Conservation (phyloP, 1,284 basidiomycete species). For the Malassezia cuniculi region DNA sequence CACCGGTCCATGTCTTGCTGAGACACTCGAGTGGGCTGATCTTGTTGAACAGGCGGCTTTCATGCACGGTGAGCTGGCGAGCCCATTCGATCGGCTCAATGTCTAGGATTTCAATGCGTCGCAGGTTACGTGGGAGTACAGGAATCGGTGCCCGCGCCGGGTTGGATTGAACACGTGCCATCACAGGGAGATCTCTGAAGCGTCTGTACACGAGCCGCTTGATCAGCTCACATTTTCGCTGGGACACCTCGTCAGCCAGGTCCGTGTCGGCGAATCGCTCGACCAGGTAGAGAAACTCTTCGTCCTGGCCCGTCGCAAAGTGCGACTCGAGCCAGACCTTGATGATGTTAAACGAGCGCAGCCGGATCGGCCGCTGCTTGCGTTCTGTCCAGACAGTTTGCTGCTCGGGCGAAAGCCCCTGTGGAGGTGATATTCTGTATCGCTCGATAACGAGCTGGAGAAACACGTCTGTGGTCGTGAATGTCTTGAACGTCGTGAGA, state of each 20-base stretch:
- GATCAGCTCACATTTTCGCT: background rate
- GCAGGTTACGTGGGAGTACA: conserved; percentile 60
- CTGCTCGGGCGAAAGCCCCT: conserved; percentile 56
- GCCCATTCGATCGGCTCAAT: conserved; percentile 83
- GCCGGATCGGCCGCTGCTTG: conserved; percentile 75
- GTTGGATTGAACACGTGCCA: conserved; percentile 6
- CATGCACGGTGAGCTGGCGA: conserved; percentile 84
- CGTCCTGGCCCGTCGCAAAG: conserved; percentile 44
- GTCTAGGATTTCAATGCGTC: conserved; percentile 70
- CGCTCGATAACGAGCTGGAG: conserved; percentile 73
- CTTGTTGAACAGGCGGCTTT: conserved; percentile 71
- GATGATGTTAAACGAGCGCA: conserved; percentile 46
- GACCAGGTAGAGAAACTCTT: conserved; percentile 40
- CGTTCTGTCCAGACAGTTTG: conserved; percentile 67
- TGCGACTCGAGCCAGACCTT: conserved; percentile 47
- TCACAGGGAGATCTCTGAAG: too few relatives aligned
- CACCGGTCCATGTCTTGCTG: conserved; percentile 47
- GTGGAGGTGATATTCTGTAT: conserved; percentile 67
- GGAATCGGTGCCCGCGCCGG: conserved; percentile 48
- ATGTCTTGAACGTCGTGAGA: conserved; percentile 92
- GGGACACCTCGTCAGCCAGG: conserved; percentile 25
- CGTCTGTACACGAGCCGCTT: background rate
- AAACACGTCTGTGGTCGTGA: conserved; percentile 71
- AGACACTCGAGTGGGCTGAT: conserved; percentile 86
- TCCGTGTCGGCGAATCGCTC: conserved; percentile 42